These are phyloP conservation scores for Plasmodium relictum DNA, from an alignment of 169 alveolate genomes.

Conservation along the genomic window DNA sequence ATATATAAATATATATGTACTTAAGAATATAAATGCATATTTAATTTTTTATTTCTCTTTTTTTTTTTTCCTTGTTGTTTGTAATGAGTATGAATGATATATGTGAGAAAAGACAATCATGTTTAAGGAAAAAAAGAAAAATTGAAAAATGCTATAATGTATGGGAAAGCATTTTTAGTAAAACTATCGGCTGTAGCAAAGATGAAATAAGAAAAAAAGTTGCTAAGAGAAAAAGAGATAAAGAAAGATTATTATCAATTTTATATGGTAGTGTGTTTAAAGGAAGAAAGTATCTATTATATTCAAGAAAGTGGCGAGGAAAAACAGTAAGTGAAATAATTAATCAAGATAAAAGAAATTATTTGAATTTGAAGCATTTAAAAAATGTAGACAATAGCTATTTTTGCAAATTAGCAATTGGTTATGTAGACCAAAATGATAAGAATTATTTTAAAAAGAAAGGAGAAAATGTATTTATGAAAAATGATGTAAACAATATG, in stretches of 20 bases:
- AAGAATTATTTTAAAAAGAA: slow-evolving; percentile 4
- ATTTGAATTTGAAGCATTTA: slow-evolving; percentile 28
- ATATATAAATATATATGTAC: background rate
- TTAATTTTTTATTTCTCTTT: too few relatives aligned
- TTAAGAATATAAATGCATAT: background rate
- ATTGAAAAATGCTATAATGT: slow-evolving; percentile 34
- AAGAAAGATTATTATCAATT: slow-evolving; percentile 52
- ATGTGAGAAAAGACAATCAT: slow-evolving; percentile 1
- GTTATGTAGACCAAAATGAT: slow-evolving; percentile 28
- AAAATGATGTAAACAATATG: background rate
- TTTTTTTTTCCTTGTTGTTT: background rate
- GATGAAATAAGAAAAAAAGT: slow-evolving; percentile 45
- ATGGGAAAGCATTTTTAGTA: slow-evolving; percentile 56
- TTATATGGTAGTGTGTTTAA: slow-evolving; percentile 65
- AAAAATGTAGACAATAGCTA: slow-evolving; percentile 45
- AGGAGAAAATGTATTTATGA: background rate
- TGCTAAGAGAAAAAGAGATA: slow-evolving; percentile 46
- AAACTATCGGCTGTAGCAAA: slow-evolving; percentile 43
- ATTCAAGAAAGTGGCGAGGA: slow-evolving; percentile 72
- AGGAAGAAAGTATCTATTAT: slow-evolving; percentile 46
- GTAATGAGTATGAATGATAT: slow-evolving; percentile 17
- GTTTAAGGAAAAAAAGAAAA: slow-evolving; percentile 16
- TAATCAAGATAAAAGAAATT: slow-evolving; percentile 53
- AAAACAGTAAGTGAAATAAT: slow-evolving; percentile 68
- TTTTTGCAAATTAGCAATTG: slow-evolving; percentile 55